phyloP scores from a whole-genome alignment of 2,329 filamentous ascomycete genomes.

The Fusarium irregulare region DNA sequence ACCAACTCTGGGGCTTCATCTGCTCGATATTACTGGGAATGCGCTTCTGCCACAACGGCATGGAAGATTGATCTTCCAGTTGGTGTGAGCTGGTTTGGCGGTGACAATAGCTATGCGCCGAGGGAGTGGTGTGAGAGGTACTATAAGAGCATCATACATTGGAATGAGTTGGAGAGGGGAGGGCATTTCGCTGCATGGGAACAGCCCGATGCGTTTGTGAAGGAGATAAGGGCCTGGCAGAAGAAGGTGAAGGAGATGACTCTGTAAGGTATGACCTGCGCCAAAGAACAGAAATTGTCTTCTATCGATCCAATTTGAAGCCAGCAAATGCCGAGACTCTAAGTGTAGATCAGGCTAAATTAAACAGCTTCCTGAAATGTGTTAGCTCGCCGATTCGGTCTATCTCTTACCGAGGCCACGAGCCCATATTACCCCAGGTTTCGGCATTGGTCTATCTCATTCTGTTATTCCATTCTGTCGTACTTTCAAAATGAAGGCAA shows the following conservation, averaged over 20 bases:
- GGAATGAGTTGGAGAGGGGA: not conserved
- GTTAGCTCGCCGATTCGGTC: not conserved
- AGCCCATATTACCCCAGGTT: not conserved
- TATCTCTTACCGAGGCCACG: not conserved
- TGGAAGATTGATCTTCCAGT: slow-evolving; percentile 1
- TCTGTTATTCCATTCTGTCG: not conserved
- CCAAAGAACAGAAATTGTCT: fast-evolving
- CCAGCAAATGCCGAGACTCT: not conserved
- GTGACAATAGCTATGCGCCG: slow-evolving; percentile 18
- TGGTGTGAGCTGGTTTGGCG: slow-evolving; percentile 18
- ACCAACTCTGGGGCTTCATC: slow-evolving; percentile 14
- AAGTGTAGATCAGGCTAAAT: not conserved
- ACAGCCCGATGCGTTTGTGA: not conserved
- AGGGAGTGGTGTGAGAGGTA: slow-evolving; percentile 10
- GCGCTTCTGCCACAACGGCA: not conserved
- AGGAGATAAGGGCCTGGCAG: not conserved
- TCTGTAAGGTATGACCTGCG: fast-evolving
- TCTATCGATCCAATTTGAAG: not conserved
- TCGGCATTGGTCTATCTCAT: not conserved
- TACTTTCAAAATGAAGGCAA: not conserved
- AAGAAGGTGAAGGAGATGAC: not conserved
- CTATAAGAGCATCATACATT: not conserved
- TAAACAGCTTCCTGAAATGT: not conserved
- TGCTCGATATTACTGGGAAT: slow-evolving; percentile 21
- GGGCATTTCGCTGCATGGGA: slow-evolving; percentile 10